phyloP scores from a whole-genome alignment of 371 early-diverging fungal species.

The Mucor circinelloides region DNA sequence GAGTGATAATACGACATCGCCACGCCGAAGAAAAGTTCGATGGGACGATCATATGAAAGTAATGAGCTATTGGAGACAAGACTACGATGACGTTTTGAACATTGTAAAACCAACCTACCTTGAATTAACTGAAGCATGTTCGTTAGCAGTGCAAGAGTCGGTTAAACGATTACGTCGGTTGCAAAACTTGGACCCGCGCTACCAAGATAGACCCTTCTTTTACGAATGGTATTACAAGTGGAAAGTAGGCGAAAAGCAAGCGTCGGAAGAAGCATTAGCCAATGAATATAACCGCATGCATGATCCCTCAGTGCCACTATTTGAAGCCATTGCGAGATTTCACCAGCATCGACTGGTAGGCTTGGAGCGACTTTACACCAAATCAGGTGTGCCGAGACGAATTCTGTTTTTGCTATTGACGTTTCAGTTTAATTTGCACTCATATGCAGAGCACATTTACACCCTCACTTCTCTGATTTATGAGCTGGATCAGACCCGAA shows the following conservation, averaged over 20 bases:
- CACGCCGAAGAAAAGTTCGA: conserved; percentile 4
- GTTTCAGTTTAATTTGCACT: conserved; percentile 48
- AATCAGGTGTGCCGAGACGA: conserved; percentile 33
- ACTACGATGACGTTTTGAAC: conserved; percentile 30
- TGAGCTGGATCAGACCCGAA: conserved; percentile 39
- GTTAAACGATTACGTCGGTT: conserved; percentile 33
- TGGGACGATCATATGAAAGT: conserved; percentile 30
- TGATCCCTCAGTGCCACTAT: conserved; percentile 37
- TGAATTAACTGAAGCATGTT: conserved; percentile 40
- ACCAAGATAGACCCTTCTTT: conserved; percentile 34
- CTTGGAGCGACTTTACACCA: conserved; percentile 29
- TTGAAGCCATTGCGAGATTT: conserved; percentile 36
- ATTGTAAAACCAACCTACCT: conserved; percentile 31
- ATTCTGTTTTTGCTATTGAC: conserved; percentile 42
- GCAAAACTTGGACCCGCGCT: conserved; percentile 39
- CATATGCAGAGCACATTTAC: conserved; percentile 44
- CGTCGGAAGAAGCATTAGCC: conserved; percentile 4
- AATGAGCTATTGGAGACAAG: conserved; percentile 27
- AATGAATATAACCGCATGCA: conserved; percentile 13
- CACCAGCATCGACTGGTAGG: conserved; percentile 37
- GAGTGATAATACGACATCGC: not conserved
- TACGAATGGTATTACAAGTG: conserved; percentile 29
- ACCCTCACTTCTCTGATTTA: conserved; percentile 45
- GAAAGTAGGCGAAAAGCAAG: conserved; percentile 13
- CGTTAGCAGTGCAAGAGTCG: conserved; percentile 32